Conservation (phyloP, 306 rosid genomes). For the Rosa rugosa region DNA sequence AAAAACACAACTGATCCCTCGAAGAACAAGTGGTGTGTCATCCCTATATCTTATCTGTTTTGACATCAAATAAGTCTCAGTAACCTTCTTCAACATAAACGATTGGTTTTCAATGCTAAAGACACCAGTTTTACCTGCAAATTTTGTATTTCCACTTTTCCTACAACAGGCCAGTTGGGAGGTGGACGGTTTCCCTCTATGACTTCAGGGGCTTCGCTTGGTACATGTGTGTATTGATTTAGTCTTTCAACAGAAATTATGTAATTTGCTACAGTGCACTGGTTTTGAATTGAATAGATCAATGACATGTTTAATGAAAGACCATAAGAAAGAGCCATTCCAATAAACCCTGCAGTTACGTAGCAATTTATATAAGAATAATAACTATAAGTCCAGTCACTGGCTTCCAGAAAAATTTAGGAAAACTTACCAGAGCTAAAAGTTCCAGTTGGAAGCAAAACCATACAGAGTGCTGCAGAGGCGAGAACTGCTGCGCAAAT, state of each 20-base stretch:
- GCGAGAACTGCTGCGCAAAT: conserved; percentile 68
- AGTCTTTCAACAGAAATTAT: conserved; percentile 80
- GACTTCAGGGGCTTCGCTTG: conserved; percentile 75
- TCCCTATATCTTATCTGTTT: conserved; percentile 65
- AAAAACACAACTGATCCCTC: conserved; percentile 70
- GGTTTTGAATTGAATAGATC: conserved; percentile 58
- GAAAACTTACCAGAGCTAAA: conserved; percentile 54
- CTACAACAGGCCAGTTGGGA: conserved; percentile 59
- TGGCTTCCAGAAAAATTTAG: not conserved
- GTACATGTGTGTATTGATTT: conserved; percentile 66
- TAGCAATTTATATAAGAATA: not conserved
- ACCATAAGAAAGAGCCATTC: conserved; percentile 88
- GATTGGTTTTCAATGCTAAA: not conserved
- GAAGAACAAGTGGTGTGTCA: conserved; percentile 68
- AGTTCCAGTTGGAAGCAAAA: conserved; percentile 73
- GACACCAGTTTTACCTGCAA: conserved; percentile 46
- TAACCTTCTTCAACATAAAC: not conserved
- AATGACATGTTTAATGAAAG: conserved; percentile 56
- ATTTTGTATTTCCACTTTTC: conserved; percentile 65
- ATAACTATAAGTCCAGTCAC: not conserved
- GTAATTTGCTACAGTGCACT: conserved; percentile 67
- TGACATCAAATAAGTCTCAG: not conserved
- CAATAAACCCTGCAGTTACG: conserved; percentile 60
- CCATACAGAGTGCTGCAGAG: conserved; percentile 68
- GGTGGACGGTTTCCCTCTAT: conserved; percentile 62